These are phyloP conservation scores for Maudiozyma bulderi DNA, from an alignment of 805 yeast genomes.

Conservation along the genomic window DNA sequence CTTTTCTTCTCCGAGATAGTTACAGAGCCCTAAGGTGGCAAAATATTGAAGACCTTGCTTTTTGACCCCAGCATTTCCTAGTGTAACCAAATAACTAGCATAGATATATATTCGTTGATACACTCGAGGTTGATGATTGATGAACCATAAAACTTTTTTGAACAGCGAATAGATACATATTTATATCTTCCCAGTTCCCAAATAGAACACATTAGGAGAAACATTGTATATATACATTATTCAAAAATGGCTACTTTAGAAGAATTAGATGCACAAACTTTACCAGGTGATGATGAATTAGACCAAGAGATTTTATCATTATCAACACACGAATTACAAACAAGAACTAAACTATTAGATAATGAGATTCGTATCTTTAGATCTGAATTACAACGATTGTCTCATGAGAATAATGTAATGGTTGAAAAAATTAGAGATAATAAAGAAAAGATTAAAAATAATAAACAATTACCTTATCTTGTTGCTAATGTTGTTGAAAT, in stretches of 20 bases:
- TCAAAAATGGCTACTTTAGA: constrained; percentile 68
- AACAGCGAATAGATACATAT: too few species aligned
- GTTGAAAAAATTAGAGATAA: constrained; percentile 88
- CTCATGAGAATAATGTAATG: constrained; percentile 91
- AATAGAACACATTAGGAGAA: not conserved
- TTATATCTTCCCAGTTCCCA: too few species aligned
- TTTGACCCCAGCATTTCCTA: too few species aligned
- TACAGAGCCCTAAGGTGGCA: not conserved
- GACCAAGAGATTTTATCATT: constrained; percentile 75
- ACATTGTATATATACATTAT: not conserved
- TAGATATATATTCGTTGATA: too few species aligned
- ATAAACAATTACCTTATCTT: constrained; percentile 88
- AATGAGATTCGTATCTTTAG: constrained; percentile 93
- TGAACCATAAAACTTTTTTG: too few species aligned
- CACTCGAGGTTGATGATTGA: too few species aligned
- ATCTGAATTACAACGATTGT: constrained; percentile 80
- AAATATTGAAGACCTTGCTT: not conserved
- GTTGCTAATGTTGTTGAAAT: constrained; percentile 96
- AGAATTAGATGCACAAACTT: constrained; percentile 52
- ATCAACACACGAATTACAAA: constrained; percentile 73
- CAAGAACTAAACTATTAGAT: constrained; percentile 79
- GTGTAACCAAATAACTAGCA: too few species aligned
- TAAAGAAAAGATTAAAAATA: constrained; percentile 90
- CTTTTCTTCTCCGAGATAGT: too few species aligned
- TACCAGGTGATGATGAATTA: constrained; percentile 44